Evolutionary conservation across 2,329 filamentous ascomycete genomes (phyloP), one percentile per base, ranked within the genome.

Genomic region (Lachnellula subtilissima): DNA sequence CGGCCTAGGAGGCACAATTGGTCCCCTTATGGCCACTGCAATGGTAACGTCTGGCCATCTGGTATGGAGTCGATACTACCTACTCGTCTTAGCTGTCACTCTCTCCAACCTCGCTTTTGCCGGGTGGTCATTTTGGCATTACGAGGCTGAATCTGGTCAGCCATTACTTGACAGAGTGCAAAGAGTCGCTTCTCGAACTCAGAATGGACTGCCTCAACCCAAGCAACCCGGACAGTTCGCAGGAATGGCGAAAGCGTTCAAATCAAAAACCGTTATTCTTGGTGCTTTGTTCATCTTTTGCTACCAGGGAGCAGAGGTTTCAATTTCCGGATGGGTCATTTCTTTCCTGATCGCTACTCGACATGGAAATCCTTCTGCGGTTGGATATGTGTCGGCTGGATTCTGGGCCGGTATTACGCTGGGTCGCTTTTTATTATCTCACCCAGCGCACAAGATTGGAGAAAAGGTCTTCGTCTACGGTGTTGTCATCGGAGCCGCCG

Each of bases 261-360:
- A 75, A 71, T 65, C 77, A 74, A 69, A 81, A 47, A 64, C 60
- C 4, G 89, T 91, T 0, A 72, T 94, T 1, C 77, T 94, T 0
- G 88, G 89, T 3, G 86, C 89, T 0, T 70, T 90, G 9, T 94
- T 94, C 75, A 88, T 94, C 70, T 94, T 95, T 70, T 83, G 85
- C 25, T 95, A 96, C 70, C 89, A 94, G 71, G 90, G 89, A 36
- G 87, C 88, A 37, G 90, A 95, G 72, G 89, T 95, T 15, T 86
- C 85, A 14, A 89, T 93, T 61, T 89, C 87, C 0, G 89, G 90
- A 52, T 95, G 90, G 91, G 86, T 93, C 49, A 91, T 93, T 59
- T 91, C 87, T 2, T 95, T 92, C 74, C 75, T 95, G 40, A 91
- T 94, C 71, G 80, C 81, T 50, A 81, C 84, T 60, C 85, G 89